A percentile compares a stretch with the other conserved stretches of the same genome.
Evolutionary conservation across 2,329 filamentous ascomycete genomes (phyloP).

Genomic region (Alternaria dauci): DNA sequence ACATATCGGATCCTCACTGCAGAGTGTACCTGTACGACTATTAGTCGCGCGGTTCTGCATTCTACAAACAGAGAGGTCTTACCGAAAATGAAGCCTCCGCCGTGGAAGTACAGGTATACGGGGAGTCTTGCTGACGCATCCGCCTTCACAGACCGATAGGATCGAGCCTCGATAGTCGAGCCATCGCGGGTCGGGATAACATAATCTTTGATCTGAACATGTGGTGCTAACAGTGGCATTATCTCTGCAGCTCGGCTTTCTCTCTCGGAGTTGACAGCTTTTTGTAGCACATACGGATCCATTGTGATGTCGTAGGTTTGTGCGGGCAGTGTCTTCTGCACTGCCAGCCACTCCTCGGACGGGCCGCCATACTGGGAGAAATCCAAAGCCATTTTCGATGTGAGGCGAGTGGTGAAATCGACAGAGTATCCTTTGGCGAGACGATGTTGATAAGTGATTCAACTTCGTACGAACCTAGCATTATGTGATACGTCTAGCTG

Average conservation of each 20-base stretch:
- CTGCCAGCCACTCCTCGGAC: slow-evolving; percentile 45
- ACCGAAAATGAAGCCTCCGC: slow-evolving; percentile 67
- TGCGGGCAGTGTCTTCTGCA: slow-evolving; percentile 40
- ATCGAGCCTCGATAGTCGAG: slow-evolving; percentile 55
- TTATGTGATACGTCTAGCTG: neutral
- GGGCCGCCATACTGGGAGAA: slow-evolving; percentile 17
- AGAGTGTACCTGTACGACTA: slow-evolving; percentile 45
- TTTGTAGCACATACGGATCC: slow-evolving; percentile 25
- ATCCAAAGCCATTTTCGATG: slow-evolving; percentile 4
- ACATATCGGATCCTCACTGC: slow-evolving; percentile 63
- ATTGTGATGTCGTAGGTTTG: slow-evolving; percentile 30
- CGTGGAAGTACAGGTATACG: slow-evolving; percentile 60
- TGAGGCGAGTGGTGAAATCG: no score
- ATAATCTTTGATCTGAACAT: slow-evolving; percentile 32
- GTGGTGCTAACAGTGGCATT: slow-evolving; percentile 32
- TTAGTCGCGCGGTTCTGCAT: accelerated
- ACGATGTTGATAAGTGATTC: neutral
- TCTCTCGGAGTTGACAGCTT: slow-evolving; percentile 33
- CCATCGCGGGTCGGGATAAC: slow-evolving; percentile 58
- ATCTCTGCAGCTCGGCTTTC: slow-evolving; percentile 29
- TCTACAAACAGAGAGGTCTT: neutral
- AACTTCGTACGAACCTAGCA: neutral
- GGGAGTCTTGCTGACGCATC: slow-evolving; percentile 54
- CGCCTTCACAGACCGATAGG: slow-evolving; percentile 54
- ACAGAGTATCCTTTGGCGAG: neutral